Percentiles rank a stretch among this genome's conserved stretches.
These are phyloP conservation scores for Neodidymelliopsis sp. DNA, from an alignment of 2,329 filamentous ascomycete genomes.

Conservation along the genomic window DNA sequence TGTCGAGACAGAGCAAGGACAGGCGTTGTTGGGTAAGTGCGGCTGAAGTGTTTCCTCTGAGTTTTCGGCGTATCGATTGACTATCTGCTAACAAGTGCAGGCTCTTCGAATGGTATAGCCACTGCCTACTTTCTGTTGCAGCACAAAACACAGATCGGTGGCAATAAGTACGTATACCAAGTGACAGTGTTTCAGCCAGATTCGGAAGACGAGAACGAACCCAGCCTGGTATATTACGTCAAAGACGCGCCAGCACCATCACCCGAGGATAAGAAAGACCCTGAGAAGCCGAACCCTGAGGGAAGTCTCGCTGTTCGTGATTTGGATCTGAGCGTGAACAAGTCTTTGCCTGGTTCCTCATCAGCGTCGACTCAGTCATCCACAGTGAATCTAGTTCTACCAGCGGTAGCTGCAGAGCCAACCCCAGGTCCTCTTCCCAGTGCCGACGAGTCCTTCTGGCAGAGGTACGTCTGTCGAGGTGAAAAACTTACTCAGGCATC, in stretches of 20 bases:
- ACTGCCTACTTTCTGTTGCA: slow-evolving; percentile 16
- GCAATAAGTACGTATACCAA: slow-evolving; percentile 9
- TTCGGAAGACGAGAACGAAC: neutral
- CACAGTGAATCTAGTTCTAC: too few relatives aligned
- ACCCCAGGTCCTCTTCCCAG: too few relatives aligned
- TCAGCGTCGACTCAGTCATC: too few relatives aligned
- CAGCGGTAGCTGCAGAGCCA: too few relatives aligned
- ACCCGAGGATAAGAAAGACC: neutral
- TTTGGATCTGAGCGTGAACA: too few relatives aligned
- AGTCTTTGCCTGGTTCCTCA: too few relatives aligned
- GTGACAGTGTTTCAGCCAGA: slow-evolving; percentile 11
- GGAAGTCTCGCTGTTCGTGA: neutral
- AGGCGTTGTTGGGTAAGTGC: slow-evolving; percentile 9
- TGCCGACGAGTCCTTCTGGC: slow-evolving; percentile 1
- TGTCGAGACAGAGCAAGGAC: neutral
- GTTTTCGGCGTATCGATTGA: too few relatives aligned
- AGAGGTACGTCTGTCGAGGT: slow-evolving; percentile 2
- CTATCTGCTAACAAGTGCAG: neutral
- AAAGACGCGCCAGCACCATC: neutral
- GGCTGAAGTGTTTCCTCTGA: neutral
- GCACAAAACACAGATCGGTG: slow-evolving; percentile 20
- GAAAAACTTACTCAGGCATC: slow-evolving; percentile 7
- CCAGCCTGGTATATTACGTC: slow-evolving; percentile 7
- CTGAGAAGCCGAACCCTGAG: neutral
- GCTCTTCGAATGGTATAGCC: slow-evolving; percentile 12